Evolutionary conservation across 495 filamentous ascomycete species (phyloP).

Genomic region (Pseudotulostoma volvatum): DNA sequence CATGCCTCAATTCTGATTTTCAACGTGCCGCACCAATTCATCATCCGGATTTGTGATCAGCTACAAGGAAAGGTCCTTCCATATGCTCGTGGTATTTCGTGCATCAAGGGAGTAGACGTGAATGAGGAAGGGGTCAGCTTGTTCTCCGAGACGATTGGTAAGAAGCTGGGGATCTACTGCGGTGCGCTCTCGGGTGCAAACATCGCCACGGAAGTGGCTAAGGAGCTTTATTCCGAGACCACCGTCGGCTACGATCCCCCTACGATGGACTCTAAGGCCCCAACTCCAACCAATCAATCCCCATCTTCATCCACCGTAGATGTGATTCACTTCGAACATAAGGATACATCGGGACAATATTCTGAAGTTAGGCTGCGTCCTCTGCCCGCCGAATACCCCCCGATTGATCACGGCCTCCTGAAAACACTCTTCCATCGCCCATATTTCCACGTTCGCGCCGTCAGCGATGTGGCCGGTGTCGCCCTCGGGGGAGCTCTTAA

Average conservation of each 20-base stretch:
- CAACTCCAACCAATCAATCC: slow-evolving; percentile 41
- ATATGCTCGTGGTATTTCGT: slow-evolving; percentile 85
- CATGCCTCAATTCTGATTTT: slow-evolving; percentile 82
- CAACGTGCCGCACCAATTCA: slow-evolving; percentile 97
- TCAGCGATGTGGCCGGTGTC: slow-evolving; percentile 85
- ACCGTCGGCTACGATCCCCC: slow-evolving; percentile 94
- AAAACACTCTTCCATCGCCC: slow-evolving; percentile 84
- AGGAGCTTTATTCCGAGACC: slow-evolving; percentile 91
- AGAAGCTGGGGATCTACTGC: slow-evolving; percentile 84
- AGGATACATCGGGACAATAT: slow-evolving; percentile 42
- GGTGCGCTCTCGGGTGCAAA: slow-evolving; percentile 93
- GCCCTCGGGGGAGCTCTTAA: slow-evolving; percentile 92
- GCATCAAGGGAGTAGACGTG: slow-evolving; percentile 96
- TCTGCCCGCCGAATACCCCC: slow-evolving; percentile 62
- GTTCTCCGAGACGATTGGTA: slow-evolving; percentile 89
- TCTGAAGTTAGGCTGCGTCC: slow-evolving; percentile 51
- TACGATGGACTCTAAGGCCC: slow-evolving; percentile 55
- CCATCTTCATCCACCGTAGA: slow-evolving; percentile 40
- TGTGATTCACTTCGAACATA: slow-evolving; percentile 45
- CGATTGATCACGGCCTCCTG: slow-evolving; percentile 62
- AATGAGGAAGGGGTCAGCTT: slow-evolving; percentile 63
- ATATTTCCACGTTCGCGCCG: slow-evolving; percentile 92
- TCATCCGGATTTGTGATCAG: slow-evolving; percentile 67
- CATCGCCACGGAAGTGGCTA: slow-evolving; percentile 87
- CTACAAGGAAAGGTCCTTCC: slow-evolving; percentile 79